These are phyloP conservation scores for Aspergillus fischeri DNA, from an alignment of 2,329 filamentous ascomycete species.

Conservation along the genomic window DNA sequence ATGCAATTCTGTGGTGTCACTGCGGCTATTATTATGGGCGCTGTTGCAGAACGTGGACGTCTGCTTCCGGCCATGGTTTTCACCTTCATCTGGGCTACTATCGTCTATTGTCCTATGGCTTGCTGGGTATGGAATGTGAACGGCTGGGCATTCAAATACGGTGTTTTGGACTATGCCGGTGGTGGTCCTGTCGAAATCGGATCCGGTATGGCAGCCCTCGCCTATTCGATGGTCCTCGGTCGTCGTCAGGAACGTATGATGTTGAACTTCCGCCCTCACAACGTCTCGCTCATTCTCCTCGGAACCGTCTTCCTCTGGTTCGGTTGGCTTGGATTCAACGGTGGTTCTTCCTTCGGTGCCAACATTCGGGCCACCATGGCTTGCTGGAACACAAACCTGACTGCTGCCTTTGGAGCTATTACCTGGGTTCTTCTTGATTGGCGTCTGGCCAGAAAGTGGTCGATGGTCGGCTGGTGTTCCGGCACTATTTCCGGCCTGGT, in stretches of 20 bases:
- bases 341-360: conserved; percentile 87
- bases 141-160: conserved; percentile 87
- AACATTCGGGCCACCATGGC: conserved; percentile 94
- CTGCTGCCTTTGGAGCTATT: conserved; percentile 85
- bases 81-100: conserved; percentile 90
- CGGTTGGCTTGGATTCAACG: conserved; percentile 98
- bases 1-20: conserved; percentile 98
- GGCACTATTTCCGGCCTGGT: conserved; percentile 84
- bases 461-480: conserved; percentile 87
- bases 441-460: conserved; percentile 92
- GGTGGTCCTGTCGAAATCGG: conserved; percentile 96
- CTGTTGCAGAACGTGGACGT: conserved; percentile 89
- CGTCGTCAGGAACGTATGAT: conserved; percentile 99
- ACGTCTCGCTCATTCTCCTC: conserved; percentile 93
- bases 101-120: conserved; percentile 94
- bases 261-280: conserved; percentile 98
- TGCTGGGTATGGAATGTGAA: conserved; percentile 97
- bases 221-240: conserved; percentile 93
- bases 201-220: conserved; percentile 86
- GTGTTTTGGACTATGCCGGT: conserved; percentile 92
- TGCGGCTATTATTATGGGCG: conserved; percentile 83
- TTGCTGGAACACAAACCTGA: conserved; percentile 96
- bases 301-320: conserved; percentile 97
- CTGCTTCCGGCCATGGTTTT: conserved; percentile 93
- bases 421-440: conserved; percentile 96